phyloP scores from a whole-genome alignment of 2,329 filamentous ascomycete genomes.

The Neocucurbitaria cava region DNA sequence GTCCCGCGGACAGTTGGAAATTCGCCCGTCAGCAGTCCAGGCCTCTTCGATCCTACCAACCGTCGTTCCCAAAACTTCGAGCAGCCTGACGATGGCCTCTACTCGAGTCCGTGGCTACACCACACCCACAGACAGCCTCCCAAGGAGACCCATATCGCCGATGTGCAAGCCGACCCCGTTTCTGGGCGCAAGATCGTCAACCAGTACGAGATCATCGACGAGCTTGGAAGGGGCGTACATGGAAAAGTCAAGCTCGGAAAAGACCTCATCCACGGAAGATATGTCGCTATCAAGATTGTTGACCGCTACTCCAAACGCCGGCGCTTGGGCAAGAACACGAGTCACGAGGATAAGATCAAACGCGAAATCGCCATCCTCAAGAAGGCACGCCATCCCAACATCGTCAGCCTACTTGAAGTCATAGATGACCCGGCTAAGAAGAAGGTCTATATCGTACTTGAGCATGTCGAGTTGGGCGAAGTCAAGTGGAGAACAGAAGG shows the following conservation, averaged over 20 bases:
- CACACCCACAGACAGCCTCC: constrained; percentile 58
- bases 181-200: constrained; percentile 97
- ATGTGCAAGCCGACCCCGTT: constrained; percentile 85
- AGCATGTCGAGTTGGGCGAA: constrained; percentile 93
- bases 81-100: constrained; percentile 49
- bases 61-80: constrained; percentile 40
- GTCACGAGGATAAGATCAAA: constrained; percentile 82
- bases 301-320: constrained; percentile 93
- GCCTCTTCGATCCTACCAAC: constrained; percentile 53
- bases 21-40: constrained; percentile 56
- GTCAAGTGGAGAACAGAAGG: constrained; percentile 93
- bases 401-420: constrained; percentile 93
- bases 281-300: constrained; percentile 98
- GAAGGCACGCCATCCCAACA: constrained; percentile 96
- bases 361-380: constrained; percentile 97
- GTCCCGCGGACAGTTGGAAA: constrained; percentile 54
- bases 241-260: constrained; percentile 96
- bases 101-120: constrained; percentile 59
- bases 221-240: constrained; percentile 93
- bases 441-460: constrained; percentile 98
- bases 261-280: constrained; percentile 75
- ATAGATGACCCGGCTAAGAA: constrained; percentile 96
- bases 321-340: constrained; percentile 78
- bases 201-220: constrained; percentile 95
- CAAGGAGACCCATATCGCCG: constrained; percentile 80